Base-by-base conservation (phyloP, 768 basidiomycete genomes). In the Suillus hirtellus region DNA sequence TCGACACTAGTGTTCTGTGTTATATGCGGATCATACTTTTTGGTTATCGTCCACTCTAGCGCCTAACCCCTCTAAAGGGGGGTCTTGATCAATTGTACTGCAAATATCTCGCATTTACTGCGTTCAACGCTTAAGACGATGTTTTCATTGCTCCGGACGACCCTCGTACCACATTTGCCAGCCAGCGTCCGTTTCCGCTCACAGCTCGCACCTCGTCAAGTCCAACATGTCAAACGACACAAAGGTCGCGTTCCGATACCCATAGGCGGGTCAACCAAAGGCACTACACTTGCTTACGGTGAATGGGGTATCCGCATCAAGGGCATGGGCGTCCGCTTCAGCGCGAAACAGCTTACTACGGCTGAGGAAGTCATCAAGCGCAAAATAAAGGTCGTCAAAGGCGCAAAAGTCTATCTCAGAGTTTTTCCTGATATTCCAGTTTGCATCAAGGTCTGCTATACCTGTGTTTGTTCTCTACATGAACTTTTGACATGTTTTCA, bases 351-450 rank as follows among this genome's bases (percentile, higher is more conserved):
- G 17, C 85, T 99, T 19, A 84, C 86, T 60, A 88, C 91, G 0
- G 93, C 90, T 0, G 89, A 95, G 77, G 92, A 93, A 61, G 89
- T 94, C 52, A 87, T 99, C 63, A 89, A 91, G 80, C 84, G 92
- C 70, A 95, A 94, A 73, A 82, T 97, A 64, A 99, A 97, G 77
- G 74, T 86, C 12, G 82, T 98, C 52, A 98, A 98, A 72, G 95
- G 96, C 7, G 83, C 86, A 42, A 96, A 79, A 53, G 52, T 53
- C 31, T 53, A 53, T 53, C 52, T 53, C 3, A 53, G 52, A 53
- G 52, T 98, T 47, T 99, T 99, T 78, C 96, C 97, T 4, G 95
- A 99, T 77, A 89, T 97, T 64, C 95, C 96, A 3, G 95, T 99
- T 64, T 97, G 96, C 80, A 89, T 98, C 61, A 99, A 99, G 86